Conservation (phyloP, 768 basidiomycete genomes). For the Lyophyllum shimeji region DNA sequence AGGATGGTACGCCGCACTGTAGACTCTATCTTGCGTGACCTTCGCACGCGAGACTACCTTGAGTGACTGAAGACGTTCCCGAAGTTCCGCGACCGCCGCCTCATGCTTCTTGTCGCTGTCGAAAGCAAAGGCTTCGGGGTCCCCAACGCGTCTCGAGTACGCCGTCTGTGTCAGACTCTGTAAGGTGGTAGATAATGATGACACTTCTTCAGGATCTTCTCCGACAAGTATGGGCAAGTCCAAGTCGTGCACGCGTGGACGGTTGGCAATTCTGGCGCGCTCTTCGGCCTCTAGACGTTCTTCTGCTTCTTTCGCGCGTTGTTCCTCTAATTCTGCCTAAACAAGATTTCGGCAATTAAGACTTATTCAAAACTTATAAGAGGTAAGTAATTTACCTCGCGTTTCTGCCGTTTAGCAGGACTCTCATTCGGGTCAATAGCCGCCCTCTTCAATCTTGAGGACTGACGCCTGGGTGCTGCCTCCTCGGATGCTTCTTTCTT, state of each 20-base stretch:
- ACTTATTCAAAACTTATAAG: background rate
- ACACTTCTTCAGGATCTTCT: constrained; percentile 46
- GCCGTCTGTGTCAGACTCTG: constrained; percentile 34
- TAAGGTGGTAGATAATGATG: constrained; percentile 45
- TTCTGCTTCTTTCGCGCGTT: constrained; percentile 57
- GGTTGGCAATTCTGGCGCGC: constrained; percentile 57
- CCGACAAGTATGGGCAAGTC: constrained; percentile 54
- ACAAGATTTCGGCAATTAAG: background rate
- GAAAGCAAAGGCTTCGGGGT: constrained; percentile 53
- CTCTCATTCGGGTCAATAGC: constrained; percentile 60
- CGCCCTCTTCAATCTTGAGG: constrained; percentile 55
- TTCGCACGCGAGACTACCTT: constrained; percentile 78
- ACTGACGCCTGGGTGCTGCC: constrained; percentile 59
- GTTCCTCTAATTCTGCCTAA: constrained; percentile 51
- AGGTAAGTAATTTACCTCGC: constrained; percentile 46
- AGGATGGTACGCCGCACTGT: constrained; percentile 80
- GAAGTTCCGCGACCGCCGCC: constrained; percentile 51
- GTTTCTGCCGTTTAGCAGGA: constrained; percentile 58
- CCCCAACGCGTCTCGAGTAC: constrained; percentile 38
- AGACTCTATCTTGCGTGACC: constrained; percentile 73
- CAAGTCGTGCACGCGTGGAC: constrained; percentile 67
- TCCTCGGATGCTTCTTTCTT: constrained; percentile 48
- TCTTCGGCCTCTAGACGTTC: constrained; percentile 63
- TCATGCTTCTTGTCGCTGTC: constrained; percentile 46
- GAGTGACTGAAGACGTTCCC: constrained; percentile 51